Evolutionary conservation across 1,284 basidiomycete species (phyloP), one percentile per base, ranked within the genome.

Genomic region (Hemileia vastatrix): DNA sequence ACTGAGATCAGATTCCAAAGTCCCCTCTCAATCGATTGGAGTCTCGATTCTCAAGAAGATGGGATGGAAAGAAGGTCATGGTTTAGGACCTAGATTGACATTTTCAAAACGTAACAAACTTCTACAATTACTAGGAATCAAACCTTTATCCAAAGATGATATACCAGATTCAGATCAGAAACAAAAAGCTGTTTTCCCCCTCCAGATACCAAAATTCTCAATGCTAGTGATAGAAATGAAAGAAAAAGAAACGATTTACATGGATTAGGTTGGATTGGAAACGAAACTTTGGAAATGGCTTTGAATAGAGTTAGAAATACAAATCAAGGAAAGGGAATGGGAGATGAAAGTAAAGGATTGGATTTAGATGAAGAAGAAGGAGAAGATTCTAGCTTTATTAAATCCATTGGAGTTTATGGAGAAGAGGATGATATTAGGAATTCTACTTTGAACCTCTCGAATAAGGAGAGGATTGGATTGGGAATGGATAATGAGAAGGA

Each of bases 41-140:
- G 51, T 74, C 2, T 56, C n/a, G 33, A 83, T 97, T 3, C 81
- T 98, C 53, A 86, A 86, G 77, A 92, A 90, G 76, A 94, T 97
- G 85, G 94, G 94, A 0, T 97, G 94, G 94, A 82, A 86, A 62
- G 77, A 85, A 0, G 94, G 93, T 0, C 90, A 95, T 75, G 94
- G 92, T 3, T 83, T 97, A 24, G 94, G 94, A 0, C 90, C 92
- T 1, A 83, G 92, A 6, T 79, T 97, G 15, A 85, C 89, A 1
- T 82, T 86, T 62, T n/a, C n/a, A n/a, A 81, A 83, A 43, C 85
- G 88, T 71, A 83, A 86, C 43, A 83, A 82, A 67, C 78, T 83
- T 13, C 88, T 92, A 40, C 70, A 70, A 23, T 27, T 6, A 61
- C 58, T 54, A 52, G 63, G 71, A 32, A 1, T 71, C 18, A 49